Evolutionary conservation across 176 grass and related monocot genomes (phyloP), one percentile per base, ranked within the genome.

Genomic region (Ensete ventricosum): DNA sequence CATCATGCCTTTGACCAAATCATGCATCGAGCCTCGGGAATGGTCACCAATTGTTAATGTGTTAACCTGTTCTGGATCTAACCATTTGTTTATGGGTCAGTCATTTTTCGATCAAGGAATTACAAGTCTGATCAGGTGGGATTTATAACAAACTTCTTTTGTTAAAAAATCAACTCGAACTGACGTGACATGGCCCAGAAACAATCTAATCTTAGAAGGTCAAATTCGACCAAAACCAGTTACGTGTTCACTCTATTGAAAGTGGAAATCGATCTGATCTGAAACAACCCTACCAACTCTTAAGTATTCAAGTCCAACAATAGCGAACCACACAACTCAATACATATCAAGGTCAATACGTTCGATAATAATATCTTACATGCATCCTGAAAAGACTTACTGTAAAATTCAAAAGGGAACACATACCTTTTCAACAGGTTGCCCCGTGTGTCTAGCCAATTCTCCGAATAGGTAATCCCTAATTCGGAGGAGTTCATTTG

Each of bases 371-470:
- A 43, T 43, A 43, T 43, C 4, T 43, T 73, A 48, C 22, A 50
- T 48, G 1, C 16, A 21, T 62, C 20, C 1, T 17, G 2, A 62
- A n/a, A 6, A 62, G 1, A n/a, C 9, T 19, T 20, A n/a, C 14
- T 7, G 17, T 17, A 58, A 82, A 54, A 14, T 54, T 68, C 2
- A 75, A 11, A 24, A 73, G 79, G 13, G 67, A 67, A 29, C 34
- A 4, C 43, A 71, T 73, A 82, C 90, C 84, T 93, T 93, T 24
- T 98, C 90, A 13, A 87, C 80, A 82, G 88, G 53, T 71, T 98
- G 95, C 17, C 90, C 88, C 23, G 95, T 98, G 69, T 98, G 88
- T 72, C 86, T 83, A n/a, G 95, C 84, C 10, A 98, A 81, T 78
- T 98, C 83, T 10, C 83, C 79, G 19, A 86, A 98, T 22, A 98